phyloP scores from a whole-genome alignment of 495 filamentous ascomycete genomes.

The Xylaria palmicola region DNA sequence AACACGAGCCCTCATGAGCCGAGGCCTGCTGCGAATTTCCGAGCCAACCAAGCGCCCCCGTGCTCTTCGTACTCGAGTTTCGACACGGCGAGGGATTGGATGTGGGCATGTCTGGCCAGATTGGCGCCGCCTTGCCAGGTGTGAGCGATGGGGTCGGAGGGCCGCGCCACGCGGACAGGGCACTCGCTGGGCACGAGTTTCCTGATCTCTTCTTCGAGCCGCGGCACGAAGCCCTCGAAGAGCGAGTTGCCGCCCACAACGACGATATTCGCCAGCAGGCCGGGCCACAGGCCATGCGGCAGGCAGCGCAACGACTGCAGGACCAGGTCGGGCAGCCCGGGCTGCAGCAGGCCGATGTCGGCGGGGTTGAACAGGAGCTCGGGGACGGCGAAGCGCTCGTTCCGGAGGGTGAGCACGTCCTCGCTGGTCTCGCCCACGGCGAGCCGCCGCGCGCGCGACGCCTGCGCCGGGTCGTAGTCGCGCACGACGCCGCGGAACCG shows the following conservation, averaged over 20 bases:
- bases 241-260: slow-evolving; percentile 84
- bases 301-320: slow-evolving; percentile 76
- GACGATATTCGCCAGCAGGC: slow-evolving; percentile 81
- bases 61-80: slow-evolving; percentile 88
- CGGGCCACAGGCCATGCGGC: slow-evolving; percentile 73
- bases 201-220: slow-evolving; percentile 76
- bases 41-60: slow-evolving; percentile 73
- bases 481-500: slow-evolving; percentile 69
- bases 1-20: background rate
- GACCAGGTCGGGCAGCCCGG: slow-evolving; percentile 76
- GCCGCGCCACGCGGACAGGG: slow-evolving; percentile 67
- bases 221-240: slow-evolving; percentile 77
- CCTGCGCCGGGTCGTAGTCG: slow-evolving; percentile 66
- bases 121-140: slow-evolving; percentile 83
- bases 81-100: slow-evolving; percentile 68
- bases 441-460: slow-evolving; percentile 57
- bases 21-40: slow-evolving; percentile 59
- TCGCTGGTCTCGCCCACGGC: slow-evolving; percentile 62
- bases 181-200: slow-evolving; percentile 75
- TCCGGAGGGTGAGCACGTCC: slow-evolving; percentile 81
- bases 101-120: slow-evolving; percentile 65
- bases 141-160: slow-evolving; percentile 72
- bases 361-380: slow-evolving; percentile 84
- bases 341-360: slow-evolving; percentile 85
- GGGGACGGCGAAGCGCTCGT: slow-evolving; percentile 88